Evolutionary conservation across 176 grass and related monocot species (phyloP), one percentile per base, ranked within the genome.

Genomic region (Avena insularis): DNA sequence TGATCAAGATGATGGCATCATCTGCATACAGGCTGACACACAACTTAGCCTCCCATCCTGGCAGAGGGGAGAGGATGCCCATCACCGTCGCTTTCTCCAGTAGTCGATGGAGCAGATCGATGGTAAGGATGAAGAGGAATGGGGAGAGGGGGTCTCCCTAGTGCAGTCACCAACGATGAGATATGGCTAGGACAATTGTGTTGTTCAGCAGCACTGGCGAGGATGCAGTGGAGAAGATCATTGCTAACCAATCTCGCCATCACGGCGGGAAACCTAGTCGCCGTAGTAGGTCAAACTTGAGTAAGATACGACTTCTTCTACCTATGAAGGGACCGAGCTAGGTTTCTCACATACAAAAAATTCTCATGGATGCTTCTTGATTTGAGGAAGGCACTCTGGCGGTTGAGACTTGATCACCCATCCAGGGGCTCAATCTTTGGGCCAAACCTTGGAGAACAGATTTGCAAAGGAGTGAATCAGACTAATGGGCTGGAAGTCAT

Each of bases 141-240:
- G 1, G 16, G 56, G 56, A 59, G 0, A 59, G 7, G 1, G 56
- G 56, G 19, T 59, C 56, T 0, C 16, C 56, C 7, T 59, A 1
- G 0, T 6, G 56, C 4, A 59, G 6, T 0, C 19, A 6, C 0
- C 56, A 1, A 0, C 19, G 16, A 2, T 59, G 56, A 0, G 0
- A 0, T 0, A 59, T n/a, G 0, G 17, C 0, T 0, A 0, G 6
- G 0, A 17, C 56, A 0, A 6, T 19, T 6, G 0, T 2, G 0
- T 17, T 17, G 9, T 59, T 59, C 0, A 59, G 56, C 0, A 59
- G 56, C 6, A 59, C 19, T 0, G 0, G 1, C 0, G 19, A 4
- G 2, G 56, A 59, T 0, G 56, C 19, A 0, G 56, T 2, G 19
- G 19, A 59, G 3, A 59, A 19, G 6, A 59, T 5, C 5, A 2